These are phyloP conservation scores for Tolypocladium capitatum DNA, from an alignment of 2,329 filamentous ascomycete genomes.

Conservation along the genomic window DNA sequence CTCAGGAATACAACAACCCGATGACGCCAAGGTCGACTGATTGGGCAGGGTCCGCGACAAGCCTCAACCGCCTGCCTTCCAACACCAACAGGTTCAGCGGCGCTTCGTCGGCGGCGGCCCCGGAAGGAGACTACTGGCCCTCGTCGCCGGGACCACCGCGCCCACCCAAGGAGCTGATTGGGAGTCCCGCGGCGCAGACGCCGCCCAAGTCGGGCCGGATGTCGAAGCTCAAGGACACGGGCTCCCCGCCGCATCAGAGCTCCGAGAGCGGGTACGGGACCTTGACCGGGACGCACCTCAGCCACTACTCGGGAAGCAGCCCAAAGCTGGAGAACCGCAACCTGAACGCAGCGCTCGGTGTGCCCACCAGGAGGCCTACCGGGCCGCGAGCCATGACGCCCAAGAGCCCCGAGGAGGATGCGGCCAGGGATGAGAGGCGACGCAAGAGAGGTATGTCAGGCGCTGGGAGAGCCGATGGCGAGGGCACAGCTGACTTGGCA, in stretches of 20 bases:
- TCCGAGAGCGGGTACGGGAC: slow-evolving; percentile 42
- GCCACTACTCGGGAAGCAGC: slow-evolving; percentile 41
- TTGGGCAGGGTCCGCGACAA: slow-evolving; percentile 49
- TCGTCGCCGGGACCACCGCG: slow-evolving; percentile 38
- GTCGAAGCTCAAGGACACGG: slow-evolving; percentile 38
- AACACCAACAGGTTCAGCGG: slow-evolving; percentile 36
- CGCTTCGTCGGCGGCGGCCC: slow-evolving; percentile 20
- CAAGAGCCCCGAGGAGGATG: slow-evolving; percentile 34
- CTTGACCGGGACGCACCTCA: slow-evolving; percentile 30
- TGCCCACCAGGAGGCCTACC: slow-evolving; percentile 40
- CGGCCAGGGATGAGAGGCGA: slow-evolving; percentile 32
- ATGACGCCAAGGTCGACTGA: slow-evolving; percentile 48
- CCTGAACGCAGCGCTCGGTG: slow-evolving; percentile 37
- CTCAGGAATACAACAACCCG: slow-evolving; percentile 50
- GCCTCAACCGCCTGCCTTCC: slow-evolving; percentile 38
- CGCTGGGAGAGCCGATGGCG: background rate
- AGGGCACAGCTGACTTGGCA: background rate
- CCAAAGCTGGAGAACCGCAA: slow-evolving; percentile 45
- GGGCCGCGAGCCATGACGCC: slow-evolving; percentile 50
- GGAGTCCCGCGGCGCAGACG: slow-evolving; percentile 24
- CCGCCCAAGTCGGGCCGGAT: slow-evolving; percentile 34
- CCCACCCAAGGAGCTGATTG: slow-evolving; percentile 50
- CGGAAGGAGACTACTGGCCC: slow-evolving; percentile 30
- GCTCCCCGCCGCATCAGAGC: slow-evolving; percentile 42
- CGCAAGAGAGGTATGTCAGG: slow-evolving; percentile 42